Evolutionary conservation across 1,139 yeast genomes (phyloP).

Genomic region (Hansenula lynferdii): DNA sequence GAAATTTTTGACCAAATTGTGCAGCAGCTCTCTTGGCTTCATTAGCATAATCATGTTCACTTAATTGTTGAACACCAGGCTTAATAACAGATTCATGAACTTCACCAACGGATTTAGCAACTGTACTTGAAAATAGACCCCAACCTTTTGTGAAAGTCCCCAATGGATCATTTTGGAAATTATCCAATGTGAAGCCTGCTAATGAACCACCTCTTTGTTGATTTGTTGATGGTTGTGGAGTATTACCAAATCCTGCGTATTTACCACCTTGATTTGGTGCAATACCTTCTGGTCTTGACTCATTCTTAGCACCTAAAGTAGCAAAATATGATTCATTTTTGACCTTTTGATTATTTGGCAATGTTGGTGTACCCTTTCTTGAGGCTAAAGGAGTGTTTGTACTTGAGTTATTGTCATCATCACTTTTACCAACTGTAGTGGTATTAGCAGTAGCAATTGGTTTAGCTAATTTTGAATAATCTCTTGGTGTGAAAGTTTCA

Average conservation of each 20-base stretch:
- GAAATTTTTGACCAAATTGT: slow-evolving; percentile 92
- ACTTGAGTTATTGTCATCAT: slow-evolving; percentile 5
- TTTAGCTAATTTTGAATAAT: slow-evolving; percentile 41
- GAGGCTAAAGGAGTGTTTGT: slow-evolving; percentile 34
- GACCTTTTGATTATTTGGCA: slow-evolving; percentile 40
- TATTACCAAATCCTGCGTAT: slow-evolving; percentile 86
- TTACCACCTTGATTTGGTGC: slow-evolving; percentile 97
- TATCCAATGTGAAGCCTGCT: slow-evolving; percentile 62
- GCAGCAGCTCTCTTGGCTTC: slow-evolving; percentile 91
- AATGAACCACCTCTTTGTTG: slow-evolving; percentile 33
- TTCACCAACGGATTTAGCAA: slow-evolving; percentile 76
- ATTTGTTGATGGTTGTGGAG: slow-evolving; percentile 37
- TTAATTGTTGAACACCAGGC: slow-evolving; percentile 79
- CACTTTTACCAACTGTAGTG: slow-evolving; percentile 1
- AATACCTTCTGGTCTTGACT: slow-evolving; percentile 65
- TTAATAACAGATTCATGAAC: slow-evolving; percentile 86
- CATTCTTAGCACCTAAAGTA: slow-evolving; percentile 67
- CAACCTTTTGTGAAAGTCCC: slow-evolving; percentile 90
- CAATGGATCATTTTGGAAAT: slow-evolving; percentile 79
- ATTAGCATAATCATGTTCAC: slow-evolving; percentile 60
- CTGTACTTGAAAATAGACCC: slow-evolving; percentile 84
- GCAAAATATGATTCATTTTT: slow-evolving; percentile 83
- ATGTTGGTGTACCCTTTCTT: slow-evolving; percentile 36
- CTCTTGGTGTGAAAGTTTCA: slow-evolving; percentile 60
- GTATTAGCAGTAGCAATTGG: slow-evolving; percentile 6